Evolutionary conservation across 169 alveolate genomes (phyloP).

Genomic region (Cryptosporidium canis): DNA sequence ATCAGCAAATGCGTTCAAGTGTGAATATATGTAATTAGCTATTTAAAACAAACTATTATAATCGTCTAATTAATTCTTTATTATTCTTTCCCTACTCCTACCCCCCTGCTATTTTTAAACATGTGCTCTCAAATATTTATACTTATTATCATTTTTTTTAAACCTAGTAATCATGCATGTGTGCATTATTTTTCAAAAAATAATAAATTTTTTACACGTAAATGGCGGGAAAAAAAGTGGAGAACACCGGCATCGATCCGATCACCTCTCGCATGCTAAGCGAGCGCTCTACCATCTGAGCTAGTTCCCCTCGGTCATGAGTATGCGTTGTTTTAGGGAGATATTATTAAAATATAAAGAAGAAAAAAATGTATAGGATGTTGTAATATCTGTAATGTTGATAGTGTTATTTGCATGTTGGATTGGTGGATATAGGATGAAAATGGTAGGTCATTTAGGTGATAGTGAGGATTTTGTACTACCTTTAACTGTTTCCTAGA

Average conservation of each 20-base stretch:
- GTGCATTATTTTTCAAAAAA: too few relatives aligned
- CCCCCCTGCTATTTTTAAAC: too few relatives aligned
- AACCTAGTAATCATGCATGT: neutral
- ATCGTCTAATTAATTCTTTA: neutral
- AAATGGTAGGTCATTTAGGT: too few relatives aligned
- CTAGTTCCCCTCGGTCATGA: constrained; percentile 90
- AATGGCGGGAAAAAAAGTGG: constrained; percentile 82
- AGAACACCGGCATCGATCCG: constrained; percentile 99
- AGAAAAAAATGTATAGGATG: neutral
- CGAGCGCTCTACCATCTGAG: constrained; percentile 99
- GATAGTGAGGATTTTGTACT: too few relatives aligned
- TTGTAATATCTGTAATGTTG: too few relatives aligned
- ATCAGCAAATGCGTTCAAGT: too few relatives aligned
- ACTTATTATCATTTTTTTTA: neutral
- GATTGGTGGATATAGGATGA: too few relatives aligned
- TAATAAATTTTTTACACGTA: too few relatives aligned
- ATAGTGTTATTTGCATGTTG: too few relatives aligned
- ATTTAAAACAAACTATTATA: neutral
- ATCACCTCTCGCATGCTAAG: constrained; percentile 99
- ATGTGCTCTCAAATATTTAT: neutral
- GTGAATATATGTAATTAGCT: neutral
- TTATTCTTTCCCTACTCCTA: too few relatives aligned
- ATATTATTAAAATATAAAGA: neutral
- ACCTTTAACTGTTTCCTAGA: too few relatives aligned
- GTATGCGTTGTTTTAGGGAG: neutral